Evolutionary conservation across 495 filamentous ascomycete species (phyloP).

Genomic region (Pseudomonodictys pantanalensis): DNA sequence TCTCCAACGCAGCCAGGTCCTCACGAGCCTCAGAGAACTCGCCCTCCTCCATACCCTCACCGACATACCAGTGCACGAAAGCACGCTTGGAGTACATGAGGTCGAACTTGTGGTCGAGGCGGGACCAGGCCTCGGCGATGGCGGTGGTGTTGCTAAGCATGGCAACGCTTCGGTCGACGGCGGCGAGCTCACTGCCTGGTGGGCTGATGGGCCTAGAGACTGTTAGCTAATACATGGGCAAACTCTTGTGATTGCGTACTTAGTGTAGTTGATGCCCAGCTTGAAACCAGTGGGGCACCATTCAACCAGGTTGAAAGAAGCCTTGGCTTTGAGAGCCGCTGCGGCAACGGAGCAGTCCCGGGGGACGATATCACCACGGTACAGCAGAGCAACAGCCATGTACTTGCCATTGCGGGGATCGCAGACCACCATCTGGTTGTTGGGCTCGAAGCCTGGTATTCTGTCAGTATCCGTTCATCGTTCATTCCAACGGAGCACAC

Average conservation of each 20-base stretch:
- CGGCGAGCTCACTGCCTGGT: slow-evolving; percentile 72
- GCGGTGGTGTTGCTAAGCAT: slow-evolving; percentile 93
- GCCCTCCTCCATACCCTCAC: slow-evolving; percentile 94
- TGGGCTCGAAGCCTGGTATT: slow-evolving; percentile 72
- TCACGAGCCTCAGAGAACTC: slow-evolving; percentile 90
- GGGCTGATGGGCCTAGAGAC: slow-evolving; percentile 69
- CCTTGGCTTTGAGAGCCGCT: slow-evolving; percentile 77
- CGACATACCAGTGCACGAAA: slow-evolving; percentile 94
- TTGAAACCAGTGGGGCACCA: slow-evolving; percentile 98
- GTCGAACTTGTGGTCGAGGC: slow-evolving; percentile 90
- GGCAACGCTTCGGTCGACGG: slow-evolving; percentile 80
- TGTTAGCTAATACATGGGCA: slow-evolving; percentile 3
- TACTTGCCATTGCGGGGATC: slow-evolving; percentile 91
- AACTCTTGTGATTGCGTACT: slow-evolving; percentile 14
- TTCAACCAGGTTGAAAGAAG: slow-evolving; percentile 87
- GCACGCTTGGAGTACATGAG: slow-evolving; percentile 96
- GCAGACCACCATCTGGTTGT: slow-evolving; percentile 96
- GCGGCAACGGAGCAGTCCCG: slow-evolving; percentile 79
- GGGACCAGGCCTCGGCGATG: slow-evolving; percentile 86
- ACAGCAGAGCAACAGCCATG: slow-evolving; percentile 87
- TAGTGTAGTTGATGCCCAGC: slow-evolving; percentile 80
- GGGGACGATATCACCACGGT: slow-evolving; percentile 85
- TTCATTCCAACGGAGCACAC: slow-evolving; percentile 23
- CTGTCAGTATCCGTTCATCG: neutral
- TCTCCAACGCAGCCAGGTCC: slow-evolving; percentile 83